Conservation (phyloP, 306 rosid genomes). For the Pachyrhizus erosus region DNA sequence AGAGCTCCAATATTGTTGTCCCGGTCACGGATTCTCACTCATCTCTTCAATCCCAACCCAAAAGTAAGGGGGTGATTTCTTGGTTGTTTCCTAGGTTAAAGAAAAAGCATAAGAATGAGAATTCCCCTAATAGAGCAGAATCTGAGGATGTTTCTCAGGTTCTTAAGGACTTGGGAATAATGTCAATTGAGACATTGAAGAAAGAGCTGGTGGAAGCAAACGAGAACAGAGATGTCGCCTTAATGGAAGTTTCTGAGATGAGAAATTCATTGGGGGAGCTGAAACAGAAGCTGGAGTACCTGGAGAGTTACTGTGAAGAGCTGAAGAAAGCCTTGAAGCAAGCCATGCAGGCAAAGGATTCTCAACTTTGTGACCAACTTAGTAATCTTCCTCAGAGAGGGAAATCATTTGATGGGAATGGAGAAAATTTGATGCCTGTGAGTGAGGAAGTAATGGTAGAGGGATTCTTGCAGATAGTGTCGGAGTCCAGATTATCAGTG, state of each 20-base stretch:
- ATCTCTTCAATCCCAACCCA: slow-evolving; percentile 72
- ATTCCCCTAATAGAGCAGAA: slow-evolving; percentile 78
- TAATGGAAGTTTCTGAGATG: slow-evolving; percentile 85
- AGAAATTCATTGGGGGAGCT: slow-evolving; percentile 84
- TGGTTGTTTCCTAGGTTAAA: slow-evolving; percentile 88
- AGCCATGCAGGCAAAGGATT: slow-evolving; percentile 60
- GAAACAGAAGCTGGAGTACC: slow-evolving; percentile 78
- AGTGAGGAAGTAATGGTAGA: slow-evolving; percentile 89
- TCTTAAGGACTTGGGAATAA: slow-evolving; percentile 73
- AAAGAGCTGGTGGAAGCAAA: slow-evolving; percentile 79
- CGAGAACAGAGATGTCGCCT: slow-evolving; percentile 74
- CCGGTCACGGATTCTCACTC: slow-evolving; percentile 81
- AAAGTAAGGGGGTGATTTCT: slow-evolving; percentile 77
- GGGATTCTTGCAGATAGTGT: slow-evolving; percentile 91
- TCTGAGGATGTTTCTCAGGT: slow-evolving; percentile 91
- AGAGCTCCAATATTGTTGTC: slow-evolving; percentile 69
- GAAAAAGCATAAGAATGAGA: slow-evolving; percentile 73
- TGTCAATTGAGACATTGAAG: slow-evolving; percentile 78
- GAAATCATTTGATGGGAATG: slow-evolving; percentile 53
- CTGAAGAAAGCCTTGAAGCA: slow-evolving; percentile 86
- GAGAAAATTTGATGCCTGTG: slow-evolving; percentile 71
- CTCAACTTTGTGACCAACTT: slow-evolving; percentile 55
- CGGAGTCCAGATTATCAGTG: slow-evolving; percentile 92
- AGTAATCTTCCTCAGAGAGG: slow-evolving; percentile 57
- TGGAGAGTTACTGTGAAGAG: slow-evolving; percentile 91